phyloP scores from a whole-genome alignment of 768 basidiomycete species.

The Leccinum boreale region DNA sequence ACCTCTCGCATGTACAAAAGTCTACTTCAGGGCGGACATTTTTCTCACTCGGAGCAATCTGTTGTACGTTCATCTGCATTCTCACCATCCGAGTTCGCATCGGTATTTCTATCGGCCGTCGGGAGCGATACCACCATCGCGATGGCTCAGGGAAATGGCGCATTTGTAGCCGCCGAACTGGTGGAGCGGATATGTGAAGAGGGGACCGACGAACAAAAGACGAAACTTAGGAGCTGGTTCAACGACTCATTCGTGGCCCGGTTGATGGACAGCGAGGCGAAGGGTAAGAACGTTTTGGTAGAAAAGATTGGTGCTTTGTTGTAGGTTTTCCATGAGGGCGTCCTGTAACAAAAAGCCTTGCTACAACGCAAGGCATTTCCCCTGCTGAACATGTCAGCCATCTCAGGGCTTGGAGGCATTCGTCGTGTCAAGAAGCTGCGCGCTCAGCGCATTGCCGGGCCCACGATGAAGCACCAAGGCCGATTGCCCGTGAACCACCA shows the following conservation, averaged over 20 bases:
- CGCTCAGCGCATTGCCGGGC: background rate
- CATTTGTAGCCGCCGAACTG: constrained; percentile 74
- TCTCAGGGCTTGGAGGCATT: background rate
- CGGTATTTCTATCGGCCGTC: constrained; percentile 50
- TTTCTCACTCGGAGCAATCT: constrained; percentile 54
- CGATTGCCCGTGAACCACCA: background rate
- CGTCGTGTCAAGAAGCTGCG: background rate
- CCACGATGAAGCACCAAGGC: background rate
- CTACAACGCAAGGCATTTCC: background rate
- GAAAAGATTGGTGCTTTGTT: constrained; percentile 46
- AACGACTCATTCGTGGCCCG: constrained; percentile 40
- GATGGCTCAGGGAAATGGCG: constrained; percentile 62
- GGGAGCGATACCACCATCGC: constrained; percentile 48
- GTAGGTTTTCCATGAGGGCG: constrained; percentile 7
- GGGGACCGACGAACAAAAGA: constrained; percentile 38
- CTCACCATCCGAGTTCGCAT: constrained; percentile 59
- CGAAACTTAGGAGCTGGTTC: constrained; percentile 59
- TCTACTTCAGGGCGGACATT: constrained; percentile 89
- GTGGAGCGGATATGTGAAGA: constrained; percentile 53
- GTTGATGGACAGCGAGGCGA: constrained; percentile 54
- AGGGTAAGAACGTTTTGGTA: constrained; percentile 69
- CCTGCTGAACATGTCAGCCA: background rate
- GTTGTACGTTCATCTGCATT: constrained; percentile 54
- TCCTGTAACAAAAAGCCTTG: constrained; percentile 8
- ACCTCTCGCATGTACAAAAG: constrained; percentile 84